phyloP scores from a whole-genome alignment of 192 early-diverging fungal genomes.

The Podochytrium sp. region DNA sequence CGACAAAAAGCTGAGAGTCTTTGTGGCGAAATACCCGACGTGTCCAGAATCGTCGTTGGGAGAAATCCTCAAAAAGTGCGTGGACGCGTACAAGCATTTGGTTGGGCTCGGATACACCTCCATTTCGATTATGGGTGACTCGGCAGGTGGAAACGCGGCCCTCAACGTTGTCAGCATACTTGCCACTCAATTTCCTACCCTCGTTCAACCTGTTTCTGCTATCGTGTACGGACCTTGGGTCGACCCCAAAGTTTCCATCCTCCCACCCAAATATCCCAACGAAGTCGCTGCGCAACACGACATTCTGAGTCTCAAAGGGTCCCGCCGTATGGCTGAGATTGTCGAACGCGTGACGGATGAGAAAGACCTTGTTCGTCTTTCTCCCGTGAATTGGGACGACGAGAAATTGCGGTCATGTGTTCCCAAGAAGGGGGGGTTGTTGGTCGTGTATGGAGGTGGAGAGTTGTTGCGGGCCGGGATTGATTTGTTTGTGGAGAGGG shows the following conservation, averaged over 20 bases:
- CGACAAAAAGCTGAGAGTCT: neutral
- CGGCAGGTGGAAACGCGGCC: conserved; percentile 14
- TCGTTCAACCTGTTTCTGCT: conserved; percentile 20
- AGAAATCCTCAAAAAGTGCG: neutral
- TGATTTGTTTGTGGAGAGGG: conserved; percentile 15
- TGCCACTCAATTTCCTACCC: neutral
- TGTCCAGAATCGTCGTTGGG: conserved; percentile 11
- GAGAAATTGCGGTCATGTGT: neutral
- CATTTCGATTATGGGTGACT: conserved; percentile 17
- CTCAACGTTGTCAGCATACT: conserved; percentile 4
- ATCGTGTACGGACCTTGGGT: conserved; percentile 17
- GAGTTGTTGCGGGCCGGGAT: conserved; percentile 17
- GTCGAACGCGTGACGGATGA: neutral
- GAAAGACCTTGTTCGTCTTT: neutral
- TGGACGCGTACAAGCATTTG: conserved; percentile 7
- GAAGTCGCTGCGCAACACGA: conserved; percentile 1
- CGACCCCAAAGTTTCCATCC: neutral
- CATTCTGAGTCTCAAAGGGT: neutral
- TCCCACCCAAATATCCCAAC: conserved; percentile 14
- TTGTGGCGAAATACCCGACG: conserved; percentile 3
- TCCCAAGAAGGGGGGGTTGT: neutral
- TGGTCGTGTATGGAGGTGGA: conserved; percentile 22
- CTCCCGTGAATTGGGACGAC: neutral
- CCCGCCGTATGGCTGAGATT: neutral
- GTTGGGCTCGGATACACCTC: neutral